These are phyloP conservation scores for Vanrija sp. DNA, from an alignment of 1,284 basidiomycete genomes.

Conservation along the genomic window DNA sequence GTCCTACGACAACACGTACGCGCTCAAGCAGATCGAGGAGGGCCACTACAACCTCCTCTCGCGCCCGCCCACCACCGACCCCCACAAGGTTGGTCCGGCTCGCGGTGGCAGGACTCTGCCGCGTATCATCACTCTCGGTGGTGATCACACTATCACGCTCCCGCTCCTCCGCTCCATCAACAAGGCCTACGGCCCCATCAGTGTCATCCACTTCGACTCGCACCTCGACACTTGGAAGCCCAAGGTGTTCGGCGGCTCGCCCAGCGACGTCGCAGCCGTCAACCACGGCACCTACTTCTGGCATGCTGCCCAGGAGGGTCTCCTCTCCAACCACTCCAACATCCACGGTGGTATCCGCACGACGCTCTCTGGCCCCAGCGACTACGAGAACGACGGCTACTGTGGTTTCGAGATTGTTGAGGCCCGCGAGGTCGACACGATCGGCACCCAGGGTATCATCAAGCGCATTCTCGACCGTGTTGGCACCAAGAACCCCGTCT, in stretches of 20 bases:
- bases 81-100: neutral
- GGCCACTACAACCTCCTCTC: constrained; percentile 4
- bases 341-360: constrained; percentile 41
- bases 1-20: constrained; percentile 29
- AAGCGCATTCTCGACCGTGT: constrained; percentile 29
- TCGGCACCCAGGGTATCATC: constrained; percentile 40
- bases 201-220: constrained; percentile 48
- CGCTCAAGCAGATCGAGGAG: constrained; percentile 7
- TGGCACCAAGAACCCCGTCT: constrained; percentile 15
- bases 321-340: constrained; percentile 55
- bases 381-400: constrained; percentile 34
- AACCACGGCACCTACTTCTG: constrained; percentile 45
- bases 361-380: constrained; percentile 16
- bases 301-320: constrained; percentile 38
- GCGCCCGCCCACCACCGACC: neutral
- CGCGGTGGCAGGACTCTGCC: constrained; percentile 27
- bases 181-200: constrained; percentile 30
- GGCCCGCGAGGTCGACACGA: constrained; percentile 36
- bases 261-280: constrained; percentile 26
- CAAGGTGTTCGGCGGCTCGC: constrained; percentile 31
- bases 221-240: constrained; percentile 33
- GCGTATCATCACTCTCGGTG: constrained; percentile 42
- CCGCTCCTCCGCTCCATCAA: constrained; percentile 48
- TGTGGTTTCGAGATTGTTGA: constrained; percentile 40
- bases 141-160: constrained; percentile 50